Base-by-base conservation (phyloP, 2,329 filamentous ascomycete genomes). In the Pseudocercospora musae region DNA sequence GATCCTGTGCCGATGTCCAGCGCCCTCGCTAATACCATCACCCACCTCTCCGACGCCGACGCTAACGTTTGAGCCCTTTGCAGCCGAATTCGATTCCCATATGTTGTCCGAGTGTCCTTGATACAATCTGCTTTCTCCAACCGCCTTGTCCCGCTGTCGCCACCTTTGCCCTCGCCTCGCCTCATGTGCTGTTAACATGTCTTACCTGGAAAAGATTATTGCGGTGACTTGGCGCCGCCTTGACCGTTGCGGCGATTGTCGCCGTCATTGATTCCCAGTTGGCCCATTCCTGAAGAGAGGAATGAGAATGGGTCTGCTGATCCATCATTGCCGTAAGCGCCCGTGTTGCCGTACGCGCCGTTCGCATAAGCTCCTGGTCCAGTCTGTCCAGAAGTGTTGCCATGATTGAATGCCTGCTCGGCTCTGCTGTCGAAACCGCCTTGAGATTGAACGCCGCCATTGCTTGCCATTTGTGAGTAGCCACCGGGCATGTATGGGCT, bases 401-500 rank as follows among this genome's bases (percentile, higher is more conserved):
- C 94, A 31, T 74, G 72, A 65, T 75, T 91, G 82, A 99, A 99
- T 25, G 95, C 94, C 64, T 92, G 92, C 80, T 98, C 94, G 15
- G 94, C 92, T 66, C 93, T 91, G 81, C 92, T 96, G 74, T 96
- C 93, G 73, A 99, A 98, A 11, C 92, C 90, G 29, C 61, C 59
- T 31, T 71, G 69, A 23, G 90, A 90, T 77, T 95, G 92, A 70
- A 92, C 89, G 57, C 88, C 87, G 42, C 88, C 89, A 59, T 87
- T 88, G 62, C 88, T 88, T 31, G 63, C 68, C 71, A 74, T 73
- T 62, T 71, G 70, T 9, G 66, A 66, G 70, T 88, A 96, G 71
- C 92, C 90, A 40, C 89, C 91, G 76, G 91, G 91, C 78, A 97
- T 86, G 73, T 96, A 97, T 2, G 88, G 88, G 60, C 87, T 89